Conservation (phyloP, 75 land plant species). For the Selaginella tamariscina region DNA sequence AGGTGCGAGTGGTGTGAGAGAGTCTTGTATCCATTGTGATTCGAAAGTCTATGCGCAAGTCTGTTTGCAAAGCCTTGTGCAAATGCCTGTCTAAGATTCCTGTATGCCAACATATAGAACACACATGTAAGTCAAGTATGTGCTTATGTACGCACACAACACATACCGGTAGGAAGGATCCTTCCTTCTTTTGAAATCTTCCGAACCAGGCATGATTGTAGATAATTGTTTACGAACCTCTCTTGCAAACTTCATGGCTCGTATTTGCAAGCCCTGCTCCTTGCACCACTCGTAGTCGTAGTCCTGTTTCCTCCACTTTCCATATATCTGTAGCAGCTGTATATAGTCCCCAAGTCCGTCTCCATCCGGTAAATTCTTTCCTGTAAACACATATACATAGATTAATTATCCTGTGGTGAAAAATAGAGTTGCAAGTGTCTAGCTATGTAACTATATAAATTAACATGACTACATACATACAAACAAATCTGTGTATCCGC, state of each 20-base stretch:
- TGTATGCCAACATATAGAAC: no score
- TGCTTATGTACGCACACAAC: no score
- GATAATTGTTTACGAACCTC: slow-evolving; percentile 79
- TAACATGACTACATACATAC: no score
- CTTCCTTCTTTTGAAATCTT: slow-evolving; percentile 10
- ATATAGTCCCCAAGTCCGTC: slow-evolving; percentile 89
- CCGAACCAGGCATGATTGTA: slow-evolving; percentile 49
- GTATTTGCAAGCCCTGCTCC: slow-evolving; percentile 61
- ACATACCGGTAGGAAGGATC: no score
- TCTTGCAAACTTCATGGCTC: slow-evolving; percentile 86
- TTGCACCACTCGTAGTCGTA: slow-evolving; percentile 72
- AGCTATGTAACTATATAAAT: no score
- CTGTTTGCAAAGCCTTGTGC: slow-evolving; percentile 61
- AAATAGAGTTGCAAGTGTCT: no score
- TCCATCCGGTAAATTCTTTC: slow-evolving; percentile 75
- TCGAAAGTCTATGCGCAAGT: slow-evolving; percentile 76
- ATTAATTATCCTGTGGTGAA: no score
- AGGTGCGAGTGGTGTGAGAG: slow-evolving; percentile 70
- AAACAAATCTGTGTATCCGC: no score
- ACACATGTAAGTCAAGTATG: no score
- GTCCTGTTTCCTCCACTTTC: slow-evolving; percentile 45
- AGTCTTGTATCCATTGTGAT: slow-evolving; percentile 85
- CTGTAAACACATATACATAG: no score
- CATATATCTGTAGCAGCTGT: slow-evolving; percentile 84
- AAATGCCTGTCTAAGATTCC: not conserved